phyloP scores from a whole-genome alignment of 2,329 filamentous ascomycete species.

The Penicillium sp. region DNA sequence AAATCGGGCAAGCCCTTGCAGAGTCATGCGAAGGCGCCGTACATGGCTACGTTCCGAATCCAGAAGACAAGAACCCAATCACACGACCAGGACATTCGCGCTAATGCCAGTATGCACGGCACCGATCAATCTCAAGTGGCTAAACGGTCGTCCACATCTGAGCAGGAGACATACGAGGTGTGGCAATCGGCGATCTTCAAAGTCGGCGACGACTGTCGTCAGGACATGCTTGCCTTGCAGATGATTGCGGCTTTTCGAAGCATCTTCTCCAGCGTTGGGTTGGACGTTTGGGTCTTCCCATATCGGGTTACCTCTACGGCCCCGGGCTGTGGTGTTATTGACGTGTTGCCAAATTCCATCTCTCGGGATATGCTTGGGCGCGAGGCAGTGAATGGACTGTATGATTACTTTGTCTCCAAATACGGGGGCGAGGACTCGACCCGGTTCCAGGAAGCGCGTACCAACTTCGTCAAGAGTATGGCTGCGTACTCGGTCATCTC shows the following conservation, averaged over 20 bases:
- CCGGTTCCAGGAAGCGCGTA: constrained; percentile 88
- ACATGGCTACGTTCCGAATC: constrained; percentile 98
- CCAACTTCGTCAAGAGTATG: constrained; percentile 99
- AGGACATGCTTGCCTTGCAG: constrained; percentile 93
- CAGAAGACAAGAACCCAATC: constrained; percentile 62
- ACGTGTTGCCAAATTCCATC: constrained; percentile 95
- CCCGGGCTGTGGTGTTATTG: constrained; percentile 95
- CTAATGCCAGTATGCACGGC: constrained; percentile 26
- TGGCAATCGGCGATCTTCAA: constrained; percentile 99
- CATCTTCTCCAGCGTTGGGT: constrained; percentile 90
- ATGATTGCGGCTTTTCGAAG: constrained; percentile 97
- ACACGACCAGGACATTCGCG: constrained; percentile 28
- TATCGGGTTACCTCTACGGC: constrained; percentile 97
- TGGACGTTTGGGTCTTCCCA: constrained; percentile 95
- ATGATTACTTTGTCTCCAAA: constrained; percentile 97
- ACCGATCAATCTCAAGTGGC: constrained; percentile 28
- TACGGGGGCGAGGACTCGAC: constrained; percentile 96
- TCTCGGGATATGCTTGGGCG: constrained; percentile 98
- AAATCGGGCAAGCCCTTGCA: constrained; percentile 97
- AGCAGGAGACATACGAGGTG: constrained; percentile 71
- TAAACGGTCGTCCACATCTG: constrained; percentile 22
- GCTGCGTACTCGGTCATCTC: constrained; percentile 97
- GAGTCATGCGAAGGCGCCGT: constrained; percentile 96
- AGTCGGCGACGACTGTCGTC: constrained; percentile 95
- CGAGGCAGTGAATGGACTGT: constrained; percentile 94